These are phyloP conservation scores for Azolla pinnata DNA, from an alignment of 75 land plant genomes.

Conservation along the genomic window DNA sequence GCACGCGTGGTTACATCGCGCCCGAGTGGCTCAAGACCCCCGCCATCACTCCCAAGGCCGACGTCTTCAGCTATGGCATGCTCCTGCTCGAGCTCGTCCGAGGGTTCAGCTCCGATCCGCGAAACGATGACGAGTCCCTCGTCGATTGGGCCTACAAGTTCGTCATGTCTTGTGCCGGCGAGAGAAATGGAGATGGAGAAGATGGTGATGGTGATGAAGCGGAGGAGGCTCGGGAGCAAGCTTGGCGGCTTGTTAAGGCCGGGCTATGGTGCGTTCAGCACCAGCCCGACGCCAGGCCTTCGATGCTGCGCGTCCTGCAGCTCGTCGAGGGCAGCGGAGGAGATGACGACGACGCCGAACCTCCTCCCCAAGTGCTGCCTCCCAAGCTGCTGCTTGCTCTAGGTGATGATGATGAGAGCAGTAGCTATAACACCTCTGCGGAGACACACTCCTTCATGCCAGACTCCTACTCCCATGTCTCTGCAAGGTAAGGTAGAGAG, in stretches of 20 bases:
- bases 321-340: neutral
- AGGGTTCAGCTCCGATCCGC: slow-evolving; percentile 8
- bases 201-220: slow-evolving; percentile 11
- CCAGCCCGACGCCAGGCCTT: neutral
- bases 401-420: no score
- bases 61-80: slow-evolving; percentile 32
- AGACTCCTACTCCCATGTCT: no score
- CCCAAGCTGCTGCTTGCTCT: no score
- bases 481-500: no score
- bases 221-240: neutral
- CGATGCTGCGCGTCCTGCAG: neutral
- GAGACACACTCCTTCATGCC: no score
- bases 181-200: neutral
- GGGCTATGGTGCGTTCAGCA: neutral
- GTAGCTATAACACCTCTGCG: no score
- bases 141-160: slow-evolving; percentile 12
- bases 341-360: neutral
- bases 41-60: slow-evolving; percentile 16
- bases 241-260: neutral
- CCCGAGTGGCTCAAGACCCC: slow-evolving; percentile 26
- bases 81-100: slow-evolving; percentile 25
- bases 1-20: slow-evolving; percentile 26
- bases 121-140: neutral
- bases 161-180: neutral
- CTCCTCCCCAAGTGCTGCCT: no score